phyloP scores from a whole-genome alignment of 805 yeast genomes.

The Hanseniaspora nectarophila region DNA sequence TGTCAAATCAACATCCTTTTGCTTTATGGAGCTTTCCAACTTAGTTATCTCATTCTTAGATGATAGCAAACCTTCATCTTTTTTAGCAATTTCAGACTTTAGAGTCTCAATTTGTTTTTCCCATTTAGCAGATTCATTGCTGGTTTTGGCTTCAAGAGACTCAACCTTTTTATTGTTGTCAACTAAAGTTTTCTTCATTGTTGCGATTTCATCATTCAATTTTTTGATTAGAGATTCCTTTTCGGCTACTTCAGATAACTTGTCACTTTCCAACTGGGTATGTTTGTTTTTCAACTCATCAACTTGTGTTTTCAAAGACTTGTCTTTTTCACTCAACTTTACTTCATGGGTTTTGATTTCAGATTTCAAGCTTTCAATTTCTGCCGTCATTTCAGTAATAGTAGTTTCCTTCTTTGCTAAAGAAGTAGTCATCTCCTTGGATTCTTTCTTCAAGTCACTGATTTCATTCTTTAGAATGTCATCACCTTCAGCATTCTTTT shows the following conservation, averaged over 20 bases:
- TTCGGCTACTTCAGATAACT: conserved; percentile 6
- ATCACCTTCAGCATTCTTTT: neutral
- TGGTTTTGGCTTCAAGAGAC: neutral
- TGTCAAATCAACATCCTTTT: neutral
- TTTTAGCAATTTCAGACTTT: conserved; percentile 3
- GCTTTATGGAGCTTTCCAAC: neutral
- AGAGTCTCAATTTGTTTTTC: neutral
- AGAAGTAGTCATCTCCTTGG: neutral
- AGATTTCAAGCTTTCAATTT: conserved; percentile 3
- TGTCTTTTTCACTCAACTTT: neutral
- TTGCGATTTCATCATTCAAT: neutral
- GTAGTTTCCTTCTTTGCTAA: neutral
- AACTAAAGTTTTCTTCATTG: neutral
- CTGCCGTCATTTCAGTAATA: neutral
- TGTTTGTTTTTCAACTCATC: neutral
- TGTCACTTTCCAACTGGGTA: conserved; percentile 1
- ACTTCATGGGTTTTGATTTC: neutral
- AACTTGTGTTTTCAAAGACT: neutral
- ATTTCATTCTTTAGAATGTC: neutral
- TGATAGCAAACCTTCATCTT: conserved; percentile 6
- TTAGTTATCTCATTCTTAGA: neutral
- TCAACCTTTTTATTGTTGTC: neutral
- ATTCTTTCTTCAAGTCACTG: neutral
- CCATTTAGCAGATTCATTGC: neutral
- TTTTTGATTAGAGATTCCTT: conserved; percentile 16